These are phyloP conservation scores for Cercophora scortea DNA, from an alignment of 495 filamentous ascomycete species.

Conservation along the genomic window DNA sequence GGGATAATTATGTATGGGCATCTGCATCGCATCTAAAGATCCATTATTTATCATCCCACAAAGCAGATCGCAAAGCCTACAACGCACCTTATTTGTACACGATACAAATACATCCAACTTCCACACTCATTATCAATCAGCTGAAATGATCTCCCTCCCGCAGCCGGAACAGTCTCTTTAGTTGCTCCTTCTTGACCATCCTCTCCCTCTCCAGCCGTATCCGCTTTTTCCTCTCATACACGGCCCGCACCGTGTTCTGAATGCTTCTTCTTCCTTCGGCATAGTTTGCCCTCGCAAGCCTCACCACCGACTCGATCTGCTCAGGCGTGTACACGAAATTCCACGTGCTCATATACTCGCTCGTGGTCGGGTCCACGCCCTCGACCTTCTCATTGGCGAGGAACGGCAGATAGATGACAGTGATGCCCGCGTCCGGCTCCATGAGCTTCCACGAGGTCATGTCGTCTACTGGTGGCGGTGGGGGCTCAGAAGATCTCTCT, in stretches of 20 bases:
- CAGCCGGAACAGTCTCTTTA: conserved; percentile 6
- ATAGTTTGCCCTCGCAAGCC: conserved; percentile 81
- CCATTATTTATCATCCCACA: neutral
- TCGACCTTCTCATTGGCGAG: conserved; percentile 67
- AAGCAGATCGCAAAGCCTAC: neutral
- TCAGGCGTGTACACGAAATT: conserved; percentile 91
- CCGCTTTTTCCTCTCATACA: conserved; percentile 85
- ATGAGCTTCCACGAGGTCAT: conserved; percentile 67
- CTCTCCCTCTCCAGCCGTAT: conserved; percentile 53
- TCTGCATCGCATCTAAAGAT: too few relatives aligned
- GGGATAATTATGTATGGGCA: too few relatives aligned
- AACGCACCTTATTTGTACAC: neutral
- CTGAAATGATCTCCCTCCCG: conserved; percentile 45
- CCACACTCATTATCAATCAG: conserved; percentile 7
- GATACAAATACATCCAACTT: neutral
- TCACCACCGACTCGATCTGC: conserved; percentile 73
- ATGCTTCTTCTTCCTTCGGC: conserved; percentile 69
- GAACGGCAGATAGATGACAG: conserved; percentile 86
- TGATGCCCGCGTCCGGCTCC: conserved; percentile 72
- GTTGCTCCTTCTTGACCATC: conserved; percentile 35
- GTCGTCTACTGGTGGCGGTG: conserved; percentile 46
- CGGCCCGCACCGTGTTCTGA: conserved; percentile 70
- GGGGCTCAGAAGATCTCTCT: conserved; percentile 54
- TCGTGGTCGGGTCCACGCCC: conserved; percentile 69
- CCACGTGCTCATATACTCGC: conserved; percentile 90